Conservation (phyloP, 371 early-diverging fungal genomes). For the Conidiobolus incongruus region DNA sequence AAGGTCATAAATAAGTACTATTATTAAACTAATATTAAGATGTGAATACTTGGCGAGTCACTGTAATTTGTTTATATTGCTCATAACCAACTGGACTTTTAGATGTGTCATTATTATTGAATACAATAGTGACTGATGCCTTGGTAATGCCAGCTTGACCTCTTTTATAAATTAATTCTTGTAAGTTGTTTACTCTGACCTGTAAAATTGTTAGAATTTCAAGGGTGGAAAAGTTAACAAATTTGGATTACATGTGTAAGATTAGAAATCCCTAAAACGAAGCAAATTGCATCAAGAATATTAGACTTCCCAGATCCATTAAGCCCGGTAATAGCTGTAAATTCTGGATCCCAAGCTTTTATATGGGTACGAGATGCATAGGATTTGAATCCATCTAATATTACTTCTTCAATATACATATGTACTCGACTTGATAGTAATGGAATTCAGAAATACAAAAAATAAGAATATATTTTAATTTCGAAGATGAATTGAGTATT, state of each 20-base stretch:
- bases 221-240: background rate
- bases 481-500: too few species aligned
- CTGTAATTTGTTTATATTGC: conserved; percentile 60
- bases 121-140: conserved; percentile 91
- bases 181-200: conserved; percentile 84
- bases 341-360: conserved; percentile 87
- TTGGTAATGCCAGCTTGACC: conserved; percentile 93
- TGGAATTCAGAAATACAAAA: too few species aligned
- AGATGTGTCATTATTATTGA: conserved; percentile 73
- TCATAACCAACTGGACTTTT: conserved; percentile 84
- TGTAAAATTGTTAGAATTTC: conserved; percentile 15
- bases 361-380: conserved; percentile 91
- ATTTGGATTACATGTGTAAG: conserved; percentile 37
- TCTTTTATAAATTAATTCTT: conserved; percentile 93
- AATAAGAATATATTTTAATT: too few species aligned
- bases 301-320: conserved; percentile 99
- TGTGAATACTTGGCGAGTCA: conserved; percentile 68
- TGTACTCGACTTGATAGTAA: too few species aligned
- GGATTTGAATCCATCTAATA: conserved; percentile 95
- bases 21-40: background rate
- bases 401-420: conserved; percentile 87
- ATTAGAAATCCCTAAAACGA: conserved; percentile 93
- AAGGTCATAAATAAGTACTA: background rate
- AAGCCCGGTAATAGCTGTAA: conserved; percentile 98
- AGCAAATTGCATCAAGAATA: conserved; percentile 98